Base-by-base conservation (phyloP, 495 filamentous ascomycete species). In the Xylaria sp. region DNA sequence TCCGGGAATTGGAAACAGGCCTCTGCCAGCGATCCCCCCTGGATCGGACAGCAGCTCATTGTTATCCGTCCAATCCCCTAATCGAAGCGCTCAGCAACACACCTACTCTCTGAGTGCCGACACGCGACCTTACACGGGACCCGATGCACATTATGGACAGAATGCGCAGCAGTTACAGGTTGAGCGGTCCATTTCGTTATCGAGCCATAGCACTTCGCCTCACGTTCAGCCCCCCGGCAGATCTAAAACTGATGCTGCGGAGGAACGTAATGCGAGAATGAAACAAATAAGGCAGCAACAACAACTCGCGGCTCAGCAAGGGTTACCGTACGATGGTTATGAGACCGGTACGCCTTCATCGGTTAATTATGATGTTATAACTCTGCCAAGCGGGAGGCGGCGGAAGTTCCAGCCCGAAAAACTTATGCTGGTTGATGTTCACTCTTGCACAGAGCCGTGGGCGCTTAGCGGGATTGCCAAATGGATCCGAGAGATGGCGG, bases 231-330 rank as follows among this genome's bases (percentile, higher is more conserved):
- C 93, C 48, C 94, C 95, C 43, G 92, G 92, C 48, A 90, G 96
- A 70, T 97, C 96, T 6, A 94, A 97, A 83, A 99, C 96, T 24
- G 96, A 99, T 81, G 96, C 96, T 29, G 92, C 96, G 61, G 86
- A 89, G 69, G 84, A 85, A 57, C 79, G 81, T 44, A 85, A 83
- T 72, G 77, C 85, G 48, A 85, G 90, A 59, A 87, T 86, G 77
- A 88, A 88, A 77, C 89, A 92, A 69, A 83, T 86, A 70, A 78
- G 85, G 68, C 80, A 87, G 50, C 84, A 87, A 59, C 86, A 88
- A 66, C 85, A 86, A 41, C 79, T 81, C 48, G 77, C 80, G 5
- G 83, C 83, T 41, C 79, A 83, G 50, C 80, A 84, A 69, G 79
- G 84, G 69, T n/a, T 78, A 41, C 62, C 84, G 72, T 81, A 82